These are phyloP conservation scores for Pseudozyma hubeiensis DNA, from an alignment of 1,284 basidiomycete species.

Conservation along the genomic window DNA sequence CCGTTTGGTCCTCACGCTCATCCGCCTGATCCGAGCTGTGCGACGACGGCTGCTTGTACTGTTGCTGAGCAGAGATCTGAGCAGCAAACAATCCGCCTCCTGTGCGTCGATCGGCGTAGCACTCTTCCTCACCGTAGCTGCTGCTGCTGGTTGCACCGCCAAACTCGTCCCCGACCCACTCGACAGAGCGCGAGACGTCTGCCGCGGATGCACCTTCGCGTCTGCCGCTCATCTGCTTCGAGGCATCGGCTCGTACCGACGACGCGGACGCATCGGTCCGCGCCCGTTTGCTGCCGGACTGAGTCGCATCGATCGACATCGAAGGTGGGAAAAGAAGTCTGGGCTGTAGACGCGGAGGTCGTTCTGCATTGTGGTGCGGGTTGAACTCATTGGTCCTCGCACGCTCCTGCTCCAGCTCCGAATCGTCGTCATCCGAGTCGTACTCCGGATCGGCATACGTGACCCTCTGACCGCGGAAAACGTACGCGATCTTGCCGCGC, in stretches of 20 bases:
- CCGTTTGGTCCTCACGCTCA: not conserved
- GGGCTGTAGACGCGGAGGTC: constrained; percentile 43
- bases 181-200: constrained; percentile 9
- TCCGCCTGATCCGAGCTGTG: not conserved
- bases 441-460: constrained; percentile 57
- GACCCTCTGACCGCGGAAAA: constrained; percentile 57
- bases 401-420: constrained; percentile 17
- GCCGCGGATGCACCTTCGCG: not conserved
- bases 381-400: constrained; percentile 31
- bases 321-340: constrained; percentile 41
- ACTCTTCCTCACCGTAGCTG: constrained; percentile 11
- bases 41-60: not conserved
- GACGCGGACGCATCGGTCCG: not conserved
- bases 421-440: constrained; percentile 51
- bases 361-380: constrained; percentile 26
- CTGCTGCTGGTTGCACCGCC: constrained; percentile 10
- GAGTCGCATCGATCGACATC: not conserved
- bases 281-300: not conserved
- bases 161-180: constrained; percentile 18
- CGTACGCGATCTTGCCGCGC: constrained; percentile 54
- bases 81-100: constrained; percentile 38
- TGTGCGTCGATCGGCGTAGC: not conserved
- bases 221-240: not conserved
- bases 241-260: not conserved
- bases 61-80: constrained; percentile 26